Evolutionary conservation across 1,139 yeast genomes (phyloP).

Genomic region (Scheffersomyces illinoinensis): DNA sequence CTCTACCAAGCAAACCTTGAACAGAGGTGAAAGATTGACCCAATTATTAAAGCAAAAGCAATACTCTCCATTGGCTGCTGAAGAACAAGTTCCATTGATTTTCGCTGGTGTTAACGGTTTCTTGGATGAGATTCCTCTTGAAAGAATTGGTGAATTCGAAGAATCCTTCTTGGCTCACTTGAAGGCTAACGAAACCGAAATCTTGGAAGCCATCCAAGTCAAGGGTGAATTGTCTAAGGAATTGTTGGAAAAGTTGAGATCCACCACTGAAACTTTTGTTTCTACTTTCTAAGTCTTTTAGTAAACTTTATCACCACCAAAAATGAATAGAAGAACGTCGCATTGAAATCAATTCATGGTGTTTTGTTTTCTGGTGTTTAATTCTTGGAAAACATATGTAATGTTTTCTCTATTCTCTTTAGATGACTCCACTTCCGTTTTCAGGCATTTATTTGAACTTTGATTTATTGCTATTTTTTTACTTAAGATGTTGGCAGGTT

Average conservation of each 20-base stretch:
- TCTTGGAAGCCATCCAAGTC: conserved; percentile 80
- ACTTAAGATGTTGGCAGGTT: neutral
- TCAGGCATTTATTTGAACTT: neutral
- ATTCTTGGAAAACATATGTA: conserved; percentile 3
- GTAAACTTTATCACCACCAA: conserved; percentile 7
- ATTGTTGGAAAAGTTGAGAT: conserved; percentile 80
- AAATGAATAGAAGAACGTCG: conserved; percentile 5
- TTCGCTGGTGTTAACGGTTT: conserved; percentile 99
- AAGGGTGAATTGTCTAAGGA: conserved; percentile 93
- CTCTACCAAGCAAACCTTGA: conserved; percentile 97
- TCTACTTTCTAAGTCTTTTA: conserved; percentile 63
- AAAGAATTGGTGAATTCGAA: conserved; percentile 91
- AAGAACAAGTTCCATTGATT: conserved; percentile 98
- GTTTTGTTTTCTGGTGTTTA: neutral
- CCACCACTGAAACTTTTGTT: conserved; percentile 89
- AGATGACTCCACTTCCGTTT: neutral
- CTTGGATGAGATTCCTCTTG: conserved; percentile 86
- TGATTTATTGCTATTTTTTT: neutral
- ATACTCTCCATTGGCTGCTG: conserved; percentile 95
- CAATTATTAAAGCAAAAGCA: conserved; percentile 98
- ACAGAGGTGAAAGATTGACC: conserved; percentile 99
- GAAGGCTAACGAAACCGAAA: conserved; percentile 84
- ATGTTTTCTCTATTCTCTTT: conserved; percentile 5
- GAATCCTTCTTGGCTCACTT: conserved; percentile 86
- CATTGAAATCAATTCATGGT: conserved; percentile 1